Conservation (phyloP, 2,329 filamentous ascomycete species). For the Neobulgaria alba region DNA sequence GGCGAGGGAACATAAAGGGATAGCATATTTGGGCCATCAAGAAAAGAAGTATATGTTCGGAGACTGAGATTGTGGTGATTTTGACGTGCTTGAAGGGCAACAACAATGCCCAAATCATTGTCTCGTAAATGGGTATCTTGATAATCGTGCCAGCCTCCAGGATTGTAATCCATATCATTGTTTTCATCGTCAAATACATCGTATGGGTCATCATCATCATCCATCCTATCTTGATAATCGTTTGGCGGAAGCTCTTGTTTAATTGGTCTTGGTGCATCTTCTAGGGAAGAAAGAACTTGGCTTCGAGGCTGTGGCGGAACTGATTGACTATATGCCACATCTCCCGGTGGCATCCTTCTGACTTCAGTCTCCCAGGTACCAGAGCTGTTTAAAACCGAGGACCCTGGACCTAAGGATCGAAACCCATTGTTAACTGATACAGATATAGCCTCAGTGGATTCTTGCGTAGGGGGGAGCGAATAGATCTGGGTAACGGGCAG, state of each 20-base stretch:
- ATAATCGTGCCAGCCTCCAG: background rate
- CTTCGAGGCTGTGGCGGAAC: background rate
- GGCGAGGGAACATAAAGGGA: constrained; percentile 59
- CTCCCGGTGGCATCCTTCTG: background rate
- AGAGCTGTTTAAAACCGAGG: too few relatives aligned
- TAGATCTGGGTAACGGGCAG: background rate
- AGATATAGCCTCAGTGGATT: background rate
- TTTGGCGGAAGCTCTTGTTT: too few relatives aligned
- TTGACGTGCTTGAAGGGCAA: constrained; percentile 24
- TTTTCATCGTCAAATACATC: constrained; percentile 53
- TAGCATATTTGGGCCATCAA: constrained; percentile 39
- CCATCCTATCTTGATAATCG: background rate
- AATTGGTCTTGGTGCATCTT: background rate
- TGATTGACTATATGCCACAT: background rate
- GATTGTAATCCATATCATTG: constrained; percentile 33
- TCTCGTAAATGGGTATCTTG: background rate
- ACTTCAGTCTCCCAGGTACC: background rate
- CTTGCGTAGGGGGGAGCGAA: background rate
- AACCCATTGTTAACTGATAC: background rate
- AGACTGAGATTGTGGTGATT: constrained; percentile 28
- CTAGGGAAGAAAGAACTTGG: background rate
- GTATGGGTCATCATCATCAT: constrained; percentile 32
- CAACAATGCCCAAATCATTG: constrained; percentile 24
- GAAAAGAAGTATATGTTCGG: constrained; percentile 39
- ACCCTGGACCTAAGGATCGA: background rate